phyloP scores from a whole-genome alignment of 805 yeast genomes.

The Kodamaea laetipori region DNA sequence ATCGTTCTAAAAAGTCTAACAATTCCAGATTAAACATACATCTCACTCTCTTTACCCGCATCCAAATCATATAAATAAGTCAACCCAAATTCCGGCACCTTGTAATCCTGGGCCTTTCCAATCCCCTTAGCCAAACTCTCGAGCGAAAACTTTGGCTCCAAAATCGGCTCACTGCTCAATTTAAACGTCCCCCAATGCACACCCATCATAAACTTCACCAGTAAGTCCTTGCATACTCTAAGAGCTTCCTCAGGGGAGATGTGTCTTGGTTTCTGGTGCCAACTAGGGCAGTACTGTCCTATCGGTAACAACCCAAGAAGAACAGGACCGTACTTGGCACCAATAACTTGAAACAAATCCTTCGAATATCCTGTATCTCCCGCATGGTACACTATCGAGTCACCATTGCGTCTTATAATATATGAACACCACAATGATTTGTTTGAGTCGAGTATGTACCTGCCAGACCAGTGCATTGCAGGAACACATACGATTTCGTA shows the following conservation, averaged over 20 bases:
- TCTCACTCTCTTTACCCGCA: conserved; percentile 13
- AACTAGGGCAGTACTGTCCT: conserved; percentile 92
- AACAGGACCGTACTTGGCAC: conserved; percentile 58
- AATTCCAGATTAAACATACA: conserved; percentile 1
- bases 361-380: conserved; percentile 93
- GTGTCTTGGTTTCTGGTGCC: conserved; percentile 93
- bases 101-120: conserved; percentile 40
- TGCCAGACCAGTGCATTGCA: conserved; percentile 96
- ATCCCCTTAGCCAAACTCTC: conserved; percentile 49
- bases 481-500: conserved; percentile 89
- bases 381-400: conserved; percentile 82
- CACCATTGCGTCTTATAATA: conserved; percentile 62
- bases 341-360: conserved; percentile 70
- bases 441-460: conserved; percentile 79
- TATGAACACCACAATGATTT: conserved; percentile 88
- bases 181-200: conserved; percentile 98
- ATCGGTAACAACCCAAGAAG: conserved; percentile 78
- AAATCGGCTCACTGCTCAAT: conserved; percentile 80
- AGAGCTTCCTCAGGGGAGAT: conserved; percentile 79
- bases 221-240: conserved; percentile 62
- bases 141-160: conserved; percentile 75
- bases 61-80: conserved; percentile 57
- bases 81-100: conserved; percentile 76
- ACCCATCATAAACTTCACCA: conserved; percentile 69
- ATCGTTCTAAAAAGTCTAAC: not conserved